Evolutionary conservation across 441 rosid genomes (phyloP).

Genomic region (Geranium incanum): DNA sequence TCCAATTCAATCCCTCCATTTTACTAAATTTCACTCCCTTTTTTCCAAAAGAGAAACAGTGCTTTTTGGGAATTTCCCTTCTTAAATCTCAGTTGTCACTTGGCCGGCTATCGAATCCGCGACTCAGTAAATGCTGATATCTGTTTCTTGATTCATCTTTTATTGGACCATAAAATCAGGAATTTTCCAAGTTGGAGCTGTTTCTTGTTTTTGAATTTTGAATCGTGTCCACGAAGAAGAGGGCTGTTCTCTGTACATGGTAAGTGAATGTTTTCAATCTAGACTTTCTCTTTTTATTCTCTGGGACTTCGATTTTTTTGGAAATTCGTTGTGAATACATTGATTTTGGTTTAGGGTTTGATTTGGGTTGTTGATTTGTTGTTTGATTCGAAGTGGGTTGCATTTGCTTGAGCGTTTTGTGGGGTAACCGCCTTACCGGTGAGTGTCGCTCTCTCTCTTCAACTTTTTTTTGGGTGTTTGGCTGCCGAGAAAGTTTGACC

Average conservation of each 20-base stretch:
- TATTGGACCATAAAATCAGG: constrained; percentile 20
- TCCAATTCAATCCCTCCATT: neutral
- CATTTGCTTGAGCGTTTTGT: neutral
- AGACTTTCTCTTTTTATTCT: constrained; percentile 16
- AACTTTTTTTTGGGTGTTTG: constrained; percentile 22
- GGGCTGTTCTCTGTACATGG: constrained; percentile 24
- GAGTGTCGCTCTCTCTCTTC: constrained; percentile 4
- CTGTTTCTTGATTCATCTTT: neutral
- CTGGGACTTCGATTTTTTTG: neutral
- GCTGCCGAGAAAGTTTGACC: constrained; percentile 26
- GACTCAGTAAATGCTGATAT: constrained; percentile 10
- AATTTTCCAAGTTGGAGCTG: constrained; percentile 19
- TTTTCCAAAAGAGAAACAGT: too few species aligned
- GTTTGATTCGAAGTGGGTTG: constrained; percentile 5
- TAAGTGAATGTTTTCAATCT: constrained; percentile 25
- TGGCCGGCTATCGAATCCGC: constrained; percentile 25
- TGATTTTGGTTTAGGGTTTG: neutral
- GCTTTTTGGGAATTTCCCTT: neutral
- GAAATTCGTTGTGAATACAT: neutral
- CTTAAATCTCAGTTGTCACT: neutral
- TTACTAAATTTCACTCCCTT: neutral
- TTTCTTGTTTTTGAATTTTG: constrained; percentile 26
- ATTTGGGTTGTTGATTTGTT: constrained; percentile 2
- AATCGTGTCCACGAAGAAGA: constrained; percentile 10
- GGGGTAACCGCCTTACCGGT: neutral